Base-by-base conservation (phyloP, 345 rosid genomes). In the Acer saccharum region DNA sequence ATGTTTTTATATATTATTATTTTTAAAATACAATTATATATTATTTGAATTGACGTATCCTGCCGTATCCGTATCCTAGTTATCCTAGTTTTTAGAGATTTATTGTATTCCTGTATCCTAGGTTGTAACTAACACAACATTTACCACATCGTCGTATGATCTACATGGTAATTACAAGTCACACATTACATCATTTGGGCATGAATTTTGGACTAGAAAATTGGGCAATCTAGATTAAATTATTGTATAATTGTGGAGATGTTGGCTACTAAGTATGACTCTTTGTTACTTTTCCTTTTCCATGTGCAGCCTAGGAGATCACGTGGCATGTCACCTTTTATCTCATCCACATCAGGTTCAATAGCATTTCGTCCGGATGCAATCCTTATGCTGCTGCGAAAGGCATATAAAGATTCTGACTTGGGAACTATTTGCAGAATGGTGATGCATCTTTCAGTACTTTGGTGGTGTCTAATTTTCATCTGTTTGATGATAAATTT, bases 271-370 rank as follows among this genome's bases (percentile, higher is more conserved):
- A 64, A 50, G 62, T 44, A 27, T 71, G 13, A 75, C 70, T 78
- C 20, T 72, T 14, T 54, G 27, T 29, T 62, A 61, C 43, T 52
- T 65, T 78, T 68, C 29, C 66, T 41, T 61, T 74, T 76, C 71
- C 60, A 44, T 76, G 63, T 84, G 77, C 81, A 91, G 97, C 93
- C 95, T 39, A 86, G 93, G 83, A 87, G 92, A 83, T 84, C 89
- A 20, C 89, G 93, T 44, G 84, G 87, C 78, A 69, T 77, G 65
- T 83, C 89, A 52, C 75, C 89, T 41, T 78, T 86, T 71, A 66
- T 77, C 67, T 79, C 81, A 76, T 81, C 86, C 70, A 84, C 84
- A 23, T 83, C 93, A 73, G 86, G 80, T 78, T 87, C 88, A 66
- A 76, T 86, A 77, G 90, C 84, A 69, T 89, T 91, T 76, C 86